Evolutionary conservation across 257 asterid genomes (phyloP), one percentile per base, ranked within the genome.

Genomic region (Fraxinus excelsior): DNA sequence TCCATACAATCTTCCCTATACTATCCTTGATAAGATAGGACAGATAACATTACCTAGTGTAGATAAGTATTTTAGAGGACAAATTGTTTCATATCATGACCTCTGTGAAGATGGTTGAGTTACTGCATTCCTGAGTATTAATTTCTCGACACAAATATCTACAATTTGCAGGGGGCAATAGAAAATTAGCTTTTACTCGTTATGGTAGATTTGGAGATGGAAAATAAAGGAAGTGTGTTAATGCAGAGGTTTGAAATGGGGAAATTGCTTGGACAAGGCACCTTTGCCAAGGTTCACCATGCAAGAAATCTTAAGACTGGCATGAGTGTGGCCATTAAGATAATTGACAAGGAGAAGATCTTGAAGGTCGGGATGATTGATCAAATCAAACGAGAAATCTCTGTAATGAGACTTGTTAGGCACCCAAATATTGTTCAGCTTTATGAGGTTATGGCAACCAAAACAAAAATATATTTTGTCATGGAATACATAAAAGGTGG

Each of bases 231-330:
- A 49, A 72, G 83, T 35, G 64, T 85, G 1, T 71, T 92, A 85
- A 87, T 94, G 96, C 80, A 87, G 49, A 83, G 82, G 71, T 94
- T 89, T 34, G 97, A 91, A 86, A 38, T 94, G 72, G 97, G 97
- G 79, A 92, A 90, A 85, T 56, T 90, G 83, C 88, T 94, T 23
- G 98, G 98, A 58, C 97, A 94, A 84, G 98, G 97, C 25, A 86
- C 90, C 79, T 92, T 89, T 67, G 97, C 98, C 23, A 92, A 92
- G 88, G 98, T 94, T 21, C 79, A 90, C 84, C 96, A 82, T 62
- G 98, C 91, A 3, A 86, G 92, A 76, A 86, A 88, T 31, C 37
- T 94, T 69, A 76, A 81, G 74, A 87, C 80, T 18, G 86, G 90
- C 10, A 12, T 35, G 60, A 88, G 85, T 35, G 96, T 91, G 42